Base-by-base conservation (phyloP, 192 early-diverging fungal species). In the Chytriomyces confervae region DNA sequence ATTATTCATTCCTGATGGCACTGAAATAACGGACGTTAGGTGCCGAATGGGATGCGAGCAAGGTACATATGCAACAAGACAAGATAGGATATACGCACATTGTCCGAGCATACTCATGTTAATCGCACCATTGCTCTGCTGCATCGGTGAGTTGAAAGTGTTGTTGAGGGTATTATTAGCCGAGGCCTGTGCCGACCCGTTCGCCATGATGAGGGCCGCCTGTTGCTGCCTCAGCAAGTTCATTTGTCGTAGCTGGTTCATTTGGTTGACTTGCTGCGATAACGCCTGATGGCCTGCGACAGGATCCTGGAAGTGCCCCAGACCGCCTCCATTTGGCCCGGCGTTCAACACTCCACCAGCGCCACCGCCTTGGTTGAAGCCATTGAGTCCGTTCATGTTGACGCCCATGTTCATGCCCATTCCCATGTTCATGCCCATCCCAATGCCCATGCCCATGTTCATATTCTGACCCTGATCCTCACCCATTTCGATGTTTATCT, bases 181-280 rank as follows among this genome's bases (percentile, higher is more conserved):
- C 53, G 13, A 20, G 5, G 16, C 53, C 20, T n/a, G 16, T 13
- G 53, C 20, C 13, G 53, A 57, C 53, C 20, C 16, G 20, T 57
- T 57, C 3, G 13, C 20, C 53, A 57, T 13, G 53, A 57, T 57
- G 20, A 57, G 20, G 53, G 53, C 53, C 13, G 53, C 53, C 53
- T 57, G 53, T 20, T 57, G 53, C 53, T 57, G 53, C 20, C 53
- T 57, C 20, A 57, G 53, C 13, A 57, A 20, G 20, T 57, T 57
- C 53, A 57, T 57, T 57, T 57, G 53, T 20, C 53, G 13, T 20
- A 57, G 53, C 20, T 57, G 53, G 53, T 57, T 57, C 53, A 57
- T 57, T 5, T 57, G 53, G 53, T 57, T 57, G 16, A 57, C 20
- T 57, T 57, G 53, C 53, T 57, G 53, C 20, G 53, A 57, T 13